A percentile compares a stretch with the other conserved stretches of the same genome.
phyloP scores from a whole-genome alignment of 2,329 filamentous ascomycete species.

The Hypoxylon sp. region DNA sequence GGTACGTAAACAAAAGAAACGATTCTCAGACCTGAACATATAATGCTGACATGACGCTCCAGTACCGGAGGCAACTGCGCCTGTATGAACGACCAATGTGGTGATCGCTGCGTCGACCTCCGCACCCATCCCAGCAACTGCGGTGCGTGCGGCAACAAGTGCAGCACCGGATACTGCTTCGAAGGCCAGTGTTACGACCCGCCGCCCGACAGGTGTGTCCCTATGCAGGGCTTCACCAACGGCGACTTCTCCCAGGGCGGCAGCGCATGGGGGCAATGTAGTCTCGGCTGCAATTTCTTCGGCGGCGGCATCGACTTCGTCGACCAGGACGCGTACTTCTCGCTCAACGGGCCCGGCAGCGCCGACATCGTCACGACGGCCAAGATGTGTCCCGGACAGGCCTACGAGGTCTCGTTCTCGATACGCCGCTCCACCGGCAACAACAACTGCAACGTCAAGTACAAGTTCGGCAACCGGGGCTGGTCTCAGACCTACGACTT shows the following conservation, averaged over 20 bases:
- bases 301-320: conserved; percentile 2
- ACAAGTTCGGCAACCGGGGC: conserved; percentile 6
- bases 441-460: conserved; percentile 3
- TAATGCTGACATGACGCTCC: not conserved
- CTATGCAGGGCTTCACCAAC: conserved; percentile 8
- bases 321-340: not conserved
- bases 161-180: conserved; percentile 10
- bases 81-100: conserved; percentile 13
- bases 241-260: conserved; percentile 10
- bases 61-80: conserved; percentile 1
- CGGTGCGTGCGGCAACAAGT: conserved; percentile 7
- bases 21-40: not conserved
- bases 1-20: conserved; percentile 1
- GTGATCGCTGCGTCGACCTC: conserved; percentile 8
- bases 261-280: not conserved
- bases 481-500: conserved; percentile 2
- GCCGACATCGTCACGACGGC: not conserved
- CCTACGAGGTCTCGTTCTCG: conserved; percentile 9
- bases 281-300: not conserved
- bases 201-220: not conserved
- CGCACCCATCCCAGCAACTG: conserved; percentile 14
- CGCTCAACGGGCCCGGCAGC: not conserved
- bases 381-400: conserved; percentile 4
- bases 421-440: not conserved
- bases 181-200: conserved; percentile 12